These are phyloP conservation scores for Garcia nutans DNA, from an alignment of 345 rosid species.

Conservation along the genomic window DNA sequence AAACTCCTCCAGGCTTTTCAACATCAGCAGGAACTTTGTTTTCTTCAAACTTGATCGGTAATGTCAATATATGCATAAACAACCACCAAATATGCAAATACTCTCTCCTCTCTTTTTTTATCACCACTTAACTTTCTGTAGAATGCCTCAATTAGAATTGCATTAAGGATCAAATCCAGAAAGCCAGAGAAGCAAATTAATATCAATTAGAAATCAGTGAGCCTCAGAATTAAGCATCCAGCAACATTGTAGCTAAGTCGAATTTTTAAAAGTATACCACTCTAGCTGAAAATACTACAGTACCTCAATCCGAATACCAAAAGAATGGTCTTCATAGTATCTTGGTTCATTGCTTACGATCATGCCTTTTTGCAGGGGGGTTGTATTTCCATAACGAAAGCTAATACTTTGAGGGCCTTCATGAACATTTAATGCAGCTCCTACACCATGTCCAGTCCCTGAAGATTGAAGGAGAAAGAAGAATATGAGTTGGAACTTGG, in stretches of 20 bases:
- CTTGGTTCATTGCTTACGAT: slow-evolving; percentile 98
- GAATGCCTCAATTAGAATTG: not conserved
- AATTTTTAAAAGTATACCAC: not conserved
- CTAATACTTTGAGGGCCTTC: slow-evolving; percentile 99
- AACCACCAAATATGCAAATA: not conserved
- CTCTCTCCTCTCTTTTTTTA: not conserved
- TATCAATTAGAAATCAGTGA: not conserved
- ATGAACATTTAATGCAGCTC: slow-evolving; percentile 94
- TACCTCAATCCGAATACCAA: slow-evolving; percentile 98
- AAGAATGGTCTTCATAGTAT: slow-evolving; percentile 93
- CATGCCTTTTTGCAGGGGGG: slow-evolving; percentile 83
- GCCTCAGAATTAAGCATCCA: not conserved
- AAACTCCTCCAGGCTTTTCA: not conserved
- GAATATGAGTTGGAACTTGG: not conserved
- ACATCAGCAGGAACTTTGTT: not conserved
- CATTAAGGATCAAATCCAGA: slow-evolving; percentile 1
- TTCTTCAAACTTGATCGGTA: not conserved
- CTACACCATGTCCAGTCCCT: slow-evolving; percentile 99
- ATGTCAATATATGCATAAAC: not conserved
- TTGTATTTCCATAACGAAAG: slow-evolving; percentile 78
- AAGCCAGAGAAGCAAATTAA: not conserved
- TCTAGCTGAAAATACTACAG: not conserved
- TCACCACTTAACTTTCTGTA: not conserved
- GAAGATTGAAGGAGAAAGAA: slow-evolving; percentile 25
- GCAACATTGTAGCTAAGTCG: not conserved